phyloP scores from a whole-genome alignment of 2,329 filamentous ascomycete species.

The Didymella pinodella region DNA sequence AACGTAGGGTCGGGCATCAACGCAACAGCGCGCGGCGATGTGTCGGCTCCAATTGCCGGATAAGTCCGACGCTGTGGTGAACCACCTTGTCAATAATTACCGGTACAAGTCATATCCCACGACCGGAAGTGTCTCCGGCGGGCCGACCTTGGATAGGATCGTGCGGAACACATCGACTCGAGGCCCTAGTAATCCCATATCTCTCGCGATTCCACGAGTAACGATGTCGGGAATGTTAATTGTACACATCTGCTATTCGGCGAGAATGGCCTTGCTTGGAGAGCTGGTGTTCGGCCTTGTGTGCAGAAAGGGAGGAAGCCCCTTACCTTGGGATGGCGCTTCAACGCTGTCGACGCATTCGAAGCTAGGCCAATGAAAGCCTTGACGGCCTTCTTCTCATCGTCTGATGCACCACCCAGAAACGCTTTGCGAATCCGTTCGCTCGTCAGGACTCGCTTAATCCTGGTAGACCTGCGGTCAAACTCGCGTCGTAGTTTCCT shows the following conservation, averaged over 20 bases:
- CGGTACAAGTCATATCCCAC: neutral
- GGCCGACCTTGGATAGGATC: neutral
- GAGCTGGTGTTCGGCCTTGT: neutral
- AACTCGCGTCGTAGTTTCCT: slow-evolving; percentile 75
- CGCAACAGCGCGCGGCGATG: slow-evolving; percentile 1
- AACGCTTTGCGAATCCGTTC: slow-evolving; percentile 70
- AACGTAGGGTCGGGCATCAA: slow-evolving; percentile 10
- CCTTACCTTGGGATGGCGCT: slow-evolving; percentile 83
- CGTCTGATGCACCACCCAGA: slow-evolving; percentile 63
- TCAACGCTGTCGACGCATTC: slow-evolving; percentile 79
- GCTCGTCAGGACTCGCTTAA: slow-evolving; percentile 72
- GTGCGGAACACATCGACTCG: neutral
- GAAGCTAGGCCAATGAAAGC: slow-evolving; percentile 66
- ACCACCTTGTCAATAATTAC: neutral
- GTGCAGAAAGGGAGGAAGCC: neutral
- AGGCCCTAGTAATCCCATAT: neutral
- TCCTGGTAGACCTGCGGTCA: slow-evolving; percentile 73
- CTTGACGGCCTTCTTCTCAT: slow-evolving; percentile 68
- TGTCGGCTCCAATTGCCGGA: neutral
- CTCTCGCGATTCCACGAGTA: neutral
- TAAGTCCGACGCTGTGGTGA: slow-evolving; percentile 8
- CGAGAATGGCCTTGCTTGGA: neutral
- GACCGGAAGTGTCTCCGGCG: neutral
- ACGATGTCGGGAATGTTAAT: neutral
- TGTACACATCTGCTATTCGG: neutral